phyloP scores from a whole-genome alignment of 2,329 filamentous ascomycete genomes.

The Albifimbria verrucaria region DNA sequence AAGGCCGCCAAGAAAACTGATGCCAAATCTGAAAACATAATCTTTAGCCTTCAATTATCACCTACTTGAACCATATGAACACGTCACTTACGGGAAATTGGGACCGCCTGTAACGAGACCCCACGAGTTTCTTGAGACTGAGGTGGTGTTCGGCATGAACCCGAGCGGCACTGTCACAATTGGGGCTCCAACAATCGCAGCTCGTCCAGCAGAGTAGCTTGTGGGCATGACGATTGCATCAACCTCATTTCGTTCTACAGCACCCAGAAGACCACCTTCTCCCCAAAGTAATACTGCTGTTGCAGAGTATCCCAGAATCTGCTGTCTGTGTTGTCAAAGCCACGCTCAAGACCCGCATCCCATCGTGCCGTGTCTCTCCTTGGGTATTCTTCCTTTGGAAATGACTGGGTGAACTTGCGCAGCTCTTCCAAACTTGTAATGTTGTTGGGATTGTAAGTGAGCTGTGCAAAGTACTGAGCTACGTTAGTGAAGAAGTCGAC shows the following conservation, averaged over 20 bases:
- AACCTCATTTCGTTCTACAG: conserved; percentile 49
- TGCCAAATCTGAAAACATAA: conserved; percentile 41
- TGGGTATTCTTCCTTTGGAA: conserved; percentile 52
- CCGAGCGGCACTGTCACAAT: conserved; percentile 61
- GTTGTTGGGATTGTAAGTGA: conserved; percentile 53
- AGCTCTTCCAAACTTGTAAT: conserved; percentile 47
- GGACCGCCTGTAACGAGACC: conserved; percentile 51
- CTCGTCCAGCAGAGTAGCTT: conserved; percentile 37
- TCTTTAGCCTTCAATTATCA: not conserved
- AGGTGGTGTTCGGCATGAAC: conserved; percentile 48
- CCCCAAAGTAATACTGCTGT: conserved; percentile 51
- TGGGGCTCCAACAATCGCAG: conserved; percentile 56
- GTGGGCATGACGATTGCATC: conserved; percentile 54
- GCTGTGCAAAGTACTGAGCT: conserved; percentile 30
- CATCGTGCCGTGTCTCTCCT: conserved; percentile 52
- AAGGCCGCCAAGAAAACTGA: conserved; percentile 56
- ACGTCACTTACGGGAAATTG: conserved; percentile 43
- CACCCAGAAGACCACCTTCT: conserved; percentile 30
- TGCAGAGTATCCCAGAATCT: conserved; percentile 56
- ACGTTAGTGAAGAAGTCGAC: conserved; percentile 57
- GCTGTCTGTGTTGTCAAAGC: conserved; percentile 52
- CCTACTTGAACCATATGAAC: too few species aligned
- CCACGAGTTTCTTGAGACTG: conserved; percentile 39
- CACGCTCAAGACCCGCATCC: conserved; percentile 49
- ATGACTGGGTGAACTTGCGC: conserved; percentile 49